Evolutionary conservation across 2,329 filamentous ascomycete species (phyloP), one percentile per base, ranked within the genome.

Genomic region (Colletotrichum cereale): DNA sequence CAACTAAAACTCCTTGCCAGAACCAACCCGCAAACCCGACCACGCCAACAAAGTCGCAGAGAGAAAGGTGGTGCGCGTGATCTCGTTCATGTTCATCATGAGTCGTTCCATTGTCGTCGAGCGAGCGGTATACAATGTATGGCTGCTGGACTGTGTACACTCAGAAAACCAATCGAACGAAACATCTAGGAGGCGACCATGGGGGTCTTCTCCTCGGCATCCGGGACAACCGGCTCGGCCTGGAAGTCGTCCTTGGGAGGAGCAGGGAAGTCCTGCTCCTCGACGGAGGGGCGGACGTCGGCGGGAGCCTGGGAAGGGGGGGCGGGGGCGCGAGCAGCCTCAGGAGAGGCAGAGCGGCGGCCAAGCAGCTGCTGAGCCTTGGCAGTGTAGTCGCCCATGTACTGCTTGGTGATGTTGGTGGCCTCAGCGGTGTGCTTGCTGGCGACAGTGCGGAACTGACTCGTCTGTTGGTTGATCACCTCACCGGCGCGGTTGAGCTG

Each of bases 301-400:
- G 74, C 50, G 61, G 73, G 67, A 60, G 73, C 66, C 73, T 71
- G 67, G 73, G 74, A 18, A 14, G 38, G 55, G 31, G 62, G 55
- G 42, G 76, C 81, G 40, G 82, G 75, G 76, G 83, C 83, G 64
- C 84, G 75, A 61, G 80, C 78, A 73, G 80, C 76, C 76, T 84
- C 82, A 65, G 84, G 81, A 48, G 85, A 83, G 66, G 82, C 77
- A 24, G 82, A 81, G 73, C 82, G 83, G 75, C 86, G 86, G 70
- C 86, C 85, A 75, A 92, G 85, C 79, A 91, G 84, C 76, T 88
- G 84, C 82, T 91, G 90, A 67, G 91, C 90, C 86, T 92, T 92
- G 79, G 86, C 84, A 36, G 89, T 89, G 81, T 92, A 91, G 78
- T 92, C 90, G 50, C 88, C 89, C 77, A 91, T 86, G 77, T 92